phyloP scores from a whole-genome alignment of 2,329 filamentous ascomycete genomes.

The Xenoacremonium recifei region DNA sequence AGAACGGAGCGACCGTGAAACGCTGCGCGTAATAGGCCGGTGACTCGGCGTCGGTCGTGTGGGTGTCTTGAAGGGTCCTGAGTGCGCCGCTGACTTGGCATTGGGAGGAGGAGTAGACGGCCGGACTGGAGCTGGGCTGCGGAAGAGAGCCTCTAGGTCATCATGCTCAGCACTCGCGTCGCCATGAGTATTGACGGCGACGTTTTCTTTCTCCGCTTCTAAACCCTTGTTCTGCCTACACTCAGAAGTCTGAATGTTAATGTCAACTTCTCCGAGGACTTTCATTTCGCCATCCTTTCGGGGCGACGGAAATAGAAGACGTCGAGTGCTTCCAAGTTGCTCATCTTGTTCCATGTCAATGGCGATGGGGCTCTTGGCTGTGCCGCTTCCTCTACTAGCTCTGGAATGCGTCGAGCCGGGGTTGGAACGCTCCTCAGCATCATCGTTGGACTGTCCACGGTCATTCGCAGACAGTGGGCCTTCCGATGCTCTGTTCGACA shows the following conservation, averaged over 20 bases:
- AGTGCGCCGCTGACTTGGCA: constrained; percentile 34
- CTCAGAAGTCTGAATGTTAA: constrained; percentile 49
- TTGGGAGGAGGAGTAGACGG: constrained; percentile 54
- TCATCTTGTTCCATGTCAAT: constrained; percentile 40
- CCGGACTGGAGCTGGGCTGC: constrained; percentile 47
- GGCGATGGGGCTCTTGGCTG: constrained; percentile 56
- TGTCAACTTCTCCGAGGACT: constrained; percentile 56
- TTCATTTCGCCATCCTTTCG: constrained; percentile 63
- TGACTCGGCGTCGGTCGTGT: constrained; percentile 61
- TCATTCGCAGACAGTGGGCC: constrained; percentile 2
- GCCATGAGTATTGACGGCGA: constrained; percentile 42
- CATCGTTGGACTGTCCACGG: constrained; percentile 9
- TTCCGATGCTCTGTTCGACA: constrained; percentile 5
- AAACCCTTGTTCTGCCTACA: constrained; percentile 35
- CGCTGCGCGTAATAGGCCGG: constrained; percentile 60
- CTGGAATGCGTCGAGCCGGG: constrained; percentile 52
- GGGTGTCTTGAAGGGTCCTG: constrained; percentile 59
- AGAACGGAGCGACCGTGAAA: constrained; percentile 55
- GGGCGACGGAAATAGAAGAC: constrained; percentile 76
- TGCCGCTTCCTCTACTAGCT: constrained; percentile 55
- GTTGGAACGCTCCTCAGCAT: constrained; percentile 20
- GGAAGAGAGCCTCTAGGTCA: constrained; percentile 65
- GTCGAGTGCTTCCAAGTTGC: constrained; percentile 57
- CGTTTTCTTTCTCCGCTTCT: constrained; percentile 44
- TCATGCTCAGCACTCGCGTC: constrained; percentile 39